phyloP scores from a whole-genome alignment of 257 asterid genomes.

The Scutellaria galericulata region DNA sequence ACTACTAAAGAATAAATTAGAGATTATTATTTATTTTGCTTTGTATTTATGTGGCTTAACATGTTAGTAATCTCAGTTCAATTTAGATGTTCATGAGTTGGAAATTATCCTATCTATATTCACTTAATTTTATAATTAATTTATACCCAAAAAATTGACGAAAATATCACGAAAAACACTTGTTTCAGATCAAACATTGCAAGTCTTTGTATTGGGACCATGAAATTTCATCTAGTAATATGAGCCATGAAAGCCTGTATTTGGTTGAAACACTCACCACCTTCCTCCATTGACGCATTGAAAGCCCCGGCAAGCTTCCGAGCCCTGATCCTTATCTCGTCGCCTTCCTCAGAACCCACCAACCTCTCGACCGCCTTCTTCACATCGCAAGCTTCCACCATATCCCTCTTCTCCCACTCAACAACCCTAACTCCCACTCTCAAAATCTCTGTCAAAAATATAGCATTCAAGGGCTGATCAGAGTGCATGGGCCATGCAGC shows the following conservation, averaged over 20 bases:
- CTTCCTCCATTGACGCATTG: constrained; percentile 38
- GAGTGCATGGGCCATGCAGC: constrained; percentile 69
- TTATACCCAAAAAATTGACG: too few species aligned
- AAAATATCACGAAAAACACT: too few species aligned
- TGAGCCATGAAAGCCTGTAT: constrained; percentile 42
- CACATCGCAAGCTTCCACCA: constrained; percentile 41
- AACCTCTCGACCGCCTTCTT: constrained; percentile 46
- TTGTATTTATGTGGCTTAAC: too few species aligned
- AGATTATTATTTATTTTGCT: too few species aligned
- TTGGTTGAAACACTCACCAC: constrained; percentile 41
- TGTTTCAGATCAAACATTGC: too few species aligned
- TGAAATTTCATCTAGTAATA: constrained; percentile 38
- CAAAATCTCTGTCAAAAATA: constrained; percentile 41
- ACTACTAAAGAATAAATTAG: too few species aligned
- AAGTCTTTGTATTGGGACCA: too few species aligned
- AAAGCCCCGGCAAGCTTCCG: constrained; percentile 37
- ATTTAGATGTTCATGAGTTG: too few species aligned
- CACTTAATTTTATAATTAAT: too few species aligned
- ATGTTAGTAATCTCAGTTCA: too few species aligned
- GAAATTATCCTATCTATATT: too few species aligned
- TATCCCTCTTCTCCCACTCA: constrained; percentile 43
- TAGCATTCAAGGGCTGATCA: constrained; percentile 60
- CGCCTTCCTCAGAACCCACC: constrained; percentile 52
- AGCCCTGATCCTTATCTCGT: constrained; percentile 50
- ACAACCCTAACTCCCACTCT: constrained; percentile 45